Evolutionary conservation across 2,329 filamentous ascomycete species (phyloP).

Genomic region (Penicillium sp.): DNA sequence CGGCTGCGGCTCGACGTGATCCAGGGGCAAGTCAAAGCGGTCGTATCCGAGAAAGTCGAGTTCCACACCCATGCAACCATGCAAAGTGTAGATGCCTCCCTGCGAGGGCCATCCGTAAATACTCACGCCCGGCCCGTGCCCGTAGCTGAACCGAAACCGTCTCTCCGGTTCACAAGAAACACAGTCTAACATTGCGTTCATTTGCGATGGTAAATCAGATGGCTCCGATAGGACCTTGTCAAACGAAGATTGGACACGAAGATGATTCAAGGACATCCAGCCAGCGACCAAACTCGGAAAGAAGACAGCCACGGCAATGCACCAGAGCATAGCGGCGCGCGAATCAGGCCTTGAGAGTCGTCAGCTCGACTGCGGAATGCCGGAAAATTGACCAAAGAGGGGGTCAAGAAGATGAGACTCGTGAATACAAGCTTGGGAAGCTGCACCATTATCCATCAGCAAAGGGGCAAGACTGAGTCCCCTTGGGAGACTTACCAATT

Average conservation of each 20-base stretch:
- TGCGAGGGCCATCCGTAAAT: conserved; percentile 7
- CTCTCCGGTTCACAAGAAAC: background rate
- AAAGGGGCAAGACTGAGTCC: no score
- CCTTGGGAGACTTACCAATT: no score
- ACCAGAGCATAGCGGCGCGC: background rate
- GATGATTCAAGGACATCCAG: background rate
- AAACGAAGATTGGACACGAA: background rate
- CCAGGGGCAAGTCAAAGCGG: conserved; percentile 1
- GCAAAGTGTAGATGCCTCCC: conserved; percentile 7
- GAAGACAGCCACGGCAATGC: background rate
- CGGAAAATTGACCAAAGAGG: no score
- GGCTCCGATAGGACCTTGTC: background rate
- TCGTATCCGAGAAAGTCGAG: conserved; percentile 10
- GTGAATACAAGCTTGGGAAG: no score
- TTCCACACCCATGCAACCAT: conserved; percentile 5
- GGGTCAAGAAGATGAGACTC: no score
- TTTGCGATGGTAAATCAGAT: background rate
- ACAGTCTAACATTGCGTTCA: background rate
- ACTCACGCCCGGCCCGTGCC: background rate
- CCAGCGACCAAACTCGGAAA: background rate
- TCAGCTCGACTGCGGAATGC: no score
- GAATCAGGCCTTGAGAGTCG: no score
- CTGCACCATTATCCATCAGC: no score
- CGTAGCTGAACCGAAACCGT: background rate
- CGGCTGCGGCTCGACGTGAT: conserved; percentile 3